phyloP scores from a whole-genome alignment of 2,329 filamentous ascomycete species.

The Capronia epimyces region DNA sequence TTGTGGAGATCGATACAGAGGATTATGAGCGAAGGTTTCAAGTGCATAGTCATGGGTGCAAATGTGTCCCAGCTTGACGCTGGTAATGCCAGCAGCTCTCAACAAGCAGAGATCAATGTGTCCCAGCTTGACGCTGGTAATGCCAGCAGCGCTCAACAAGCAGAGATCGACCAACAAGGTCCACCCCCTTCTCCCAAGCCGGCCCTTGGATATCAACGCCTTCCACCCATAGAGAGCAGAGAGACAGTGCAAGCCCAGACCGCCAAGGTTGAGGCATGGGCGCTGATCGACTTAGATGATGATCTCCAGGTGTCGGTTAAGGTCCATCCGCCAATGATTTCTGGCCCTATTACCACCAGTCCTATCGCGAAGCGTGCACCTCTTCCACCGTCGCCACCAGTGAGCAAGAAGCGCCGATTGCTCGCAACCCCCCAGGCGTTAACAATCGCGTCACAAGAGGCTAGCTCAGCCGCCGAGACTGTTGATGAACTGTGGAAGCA shows the following conservation, averaged over 20 bases:
- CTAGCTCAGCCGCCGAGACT: background rate
- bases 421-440: slow-evolving; percentile 6
- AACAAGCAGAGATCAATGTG: background rate
- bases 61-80: slow-evolving; percentile 12
- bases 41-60: slow-evolving; percentile 13
- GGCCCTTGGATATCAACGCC: background rate
- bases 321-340: background rate
- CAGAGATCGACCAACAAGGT: background rate
- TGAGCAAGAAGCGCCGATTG: slow-evolving; percentile 7
- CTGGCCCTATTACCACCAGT: background rate
- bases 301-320: slow-evolving; percentile 15
- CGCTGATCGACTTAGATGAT: slow-evolving; percentile 4
- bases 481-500: background rate
- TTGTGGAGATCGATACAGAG: no score
- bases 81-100: background rate
- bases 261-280: slow-evolving; percentile 5
- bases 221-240: slow-evolving; percentile 18
- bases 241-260: slow-evolving; percentile 10
- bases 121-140: slow-evolving; percentile 2
- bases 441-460: slow-evolving; percentile 7
- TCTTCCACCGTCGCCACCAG: background rate
- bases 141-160: background rate
- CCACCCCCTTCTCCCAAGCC: background rate
- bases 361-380: background rate
- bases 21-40: background rate